A percentile compares a stretch with the other conserved stretches of the same genome.
Evolutionary conservation across 208 protist species (phyloP).

Genomic region (Ichthyophonus hoferi): DNA sequence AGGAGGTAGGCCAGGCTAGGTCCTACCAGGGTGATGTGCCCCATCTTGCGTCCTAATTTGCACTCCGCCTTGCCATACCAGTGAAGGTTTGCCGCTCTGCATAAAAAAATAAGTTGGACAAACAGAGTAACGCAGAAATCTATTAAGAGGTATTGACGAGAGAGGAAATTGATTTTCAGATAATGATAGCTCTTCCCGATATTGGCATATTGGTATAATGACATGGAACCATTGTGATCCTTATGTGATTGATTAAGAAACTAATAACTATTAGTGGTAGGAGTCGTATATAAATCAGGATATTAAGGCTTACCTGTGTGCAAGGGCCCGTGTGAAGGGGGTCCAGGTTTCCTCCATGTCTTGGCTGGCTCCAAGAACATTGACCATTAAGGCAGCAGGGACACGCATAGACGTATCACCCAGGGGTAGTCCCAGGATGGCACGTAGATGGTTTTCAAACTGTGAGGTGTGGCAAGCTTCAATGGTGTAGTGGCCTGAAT

Average conservation of each 20-base stretch:
- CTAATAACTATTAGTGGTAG: too few species aligned
- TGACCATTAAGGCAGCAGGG: slow-evolving; percentile 58
- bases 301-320: background rate
- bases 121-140: too few species aligned
- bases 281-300: too few species aligned
- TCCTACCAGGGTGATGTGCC: slow-evolving; percentile 60
- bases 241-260: too few species aligned
- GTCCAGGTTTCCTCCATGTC: background rate
- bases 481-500: slow-evolving; percentile 69
- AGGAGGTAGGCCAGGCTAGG: background rate
- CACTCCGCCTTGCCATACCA: slow-evolving; percentile 65
- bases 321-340: background rate
- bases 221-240: too few species aligned
- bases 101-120: too few species aligned
- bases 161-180: too few species aligned
- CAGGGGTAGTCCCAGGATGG: slow-evolving; percentile 61
- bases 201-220: too few species aligned
- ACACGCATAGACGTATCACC: slow-evolving; percentile 39
- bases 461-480: slow-evolving; percentile 64
- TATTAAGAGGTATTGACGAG: too few species aligned
- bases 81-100: slow-evolving; percentile 30
- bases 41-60: slow-evolving; percentile 65
- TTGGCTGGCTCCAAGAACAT: slow-evolving; percentile 55
- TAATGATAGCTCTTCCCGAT: too few species aligned
- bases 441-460: slow-evolving; percentile 69